Conservation (phyloP, 192 early-diverging fungal species). For the Backusella psychrophila region DNA sequence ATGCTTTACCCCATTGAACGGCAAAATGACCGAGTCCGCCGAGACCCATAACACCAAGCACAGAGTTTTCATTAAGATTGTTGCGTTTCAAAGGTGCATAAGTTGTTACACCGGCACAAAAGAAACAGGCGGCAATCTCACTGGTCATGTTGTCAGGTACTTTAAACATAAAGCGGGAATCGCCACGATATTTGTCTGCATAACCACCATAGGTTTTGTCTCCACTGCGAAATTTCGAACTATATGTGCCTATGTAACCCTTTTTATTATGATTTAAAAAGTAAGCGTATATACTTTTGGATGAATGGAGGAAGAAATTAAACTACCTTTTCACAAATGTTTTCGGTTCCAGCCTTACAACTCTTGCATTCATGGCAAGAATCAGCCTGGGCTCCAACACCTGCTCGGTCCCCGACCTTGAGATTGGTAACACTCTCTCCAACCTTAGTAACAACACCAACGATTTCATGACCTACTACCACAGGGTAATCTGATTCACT, state of each 20-base stretch:
- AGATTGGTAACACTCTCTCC: constrained; percentile 36
- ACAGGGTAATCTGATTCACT: constrained; percentile 32
- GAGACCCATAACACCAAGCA: constrained; percentile 63
- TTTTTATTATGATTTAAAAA: background rate
- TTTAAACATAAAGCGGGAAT: constrained; percentile 61
- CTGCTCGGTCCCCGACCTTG: constrained; percentile 52
- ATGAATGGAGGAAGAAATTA: background rate
- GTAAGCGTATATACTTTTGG: background rate
- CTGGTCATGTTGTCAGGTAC: constrained; percentile 53
- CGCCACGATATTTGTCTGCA: constrained; percentile 51
- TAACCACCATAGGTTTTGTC: constrained; percentile 48
- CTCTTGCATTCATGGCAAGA: constrained; percentile 48
- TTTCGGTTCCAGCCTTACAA: constrained; percentile 38
- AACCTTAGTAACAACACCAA: constrained; percentile 40
- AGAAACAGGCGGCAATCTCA: constrained; percentile 62
- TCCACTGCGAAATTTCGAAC: constrained; percentile 37
- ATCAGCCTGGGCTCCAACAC: constrained; percentile 62
- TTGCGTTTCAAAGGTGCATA: constrained; percentile 49
- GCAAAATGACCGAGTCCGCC: constrained; percentile 67
- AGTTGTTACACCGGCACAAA: constrained; percentile 73
- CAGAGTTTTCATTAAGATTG: constrained; percentile 40
- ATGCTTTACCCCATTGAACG: constrained; percentile 49
- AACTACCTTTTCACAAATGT: constrained; percentile 33
- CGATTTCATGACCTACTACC: constrained; percentile 56
- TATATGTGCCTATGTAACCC: constrained; percentile 49